A percentile compares a stretch with the other conserved stretches of the same genome.
phyloP scores from a whole-genome alignment of 805 yeast genomes.

The Lachancea lanzarotensis region DNA sequence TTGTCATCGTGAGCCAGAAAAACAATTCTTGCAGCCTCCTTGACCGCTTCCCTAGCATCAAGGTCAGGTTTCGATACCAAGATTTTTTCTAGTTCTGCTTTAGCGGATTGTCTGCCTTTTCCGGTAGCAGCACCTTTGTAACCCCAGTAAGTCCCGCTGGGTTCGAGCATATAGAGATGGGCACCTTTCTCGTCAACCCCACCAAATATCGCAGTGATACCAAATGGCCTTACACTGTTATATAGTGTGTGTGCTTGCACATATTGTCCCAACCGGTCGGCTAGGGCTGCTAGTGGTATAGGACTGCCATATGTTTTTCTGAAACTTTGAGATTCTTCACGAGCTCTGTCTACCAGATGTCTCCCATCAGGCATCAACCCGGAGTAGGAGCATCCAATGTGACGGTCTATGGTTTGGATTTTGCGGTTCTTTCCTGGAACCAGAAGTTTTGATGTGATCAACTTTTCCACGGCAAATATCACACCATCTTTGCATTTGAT shows the following conservation, averaged over 20 bases:
- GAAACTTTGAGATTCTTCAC: slow-evolving; percentile 83
- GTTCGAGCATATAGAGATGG: slow-evolving; percentile 94
- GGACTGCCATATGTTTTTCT: slow-evolving; percentile 69
- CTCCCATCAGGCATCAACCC: slow-evolving; percentile 97
- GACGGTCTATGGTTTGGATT: slow-evolving; percentile 89
- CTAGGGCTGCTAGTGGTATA: slow-evolving; percentile 72
- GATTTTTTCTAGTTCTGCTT: slow-evolving; percentile 89
- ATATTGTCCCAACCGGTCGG: slow-evolving; percentile 82
- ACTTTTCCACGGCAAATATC: slow-evolving; percentile 95
- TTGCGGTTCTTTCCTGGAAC: slow-evolving; percentile 86
- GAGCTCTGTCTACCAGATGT: slow-evolving; percentile 82
- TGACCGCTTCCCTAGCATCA: slow-evolving; percentile 75
- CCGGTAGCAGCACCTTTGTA: slow-evolving; percentile 97
- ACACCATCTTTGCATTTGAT: slow-evolving; percentile 88
- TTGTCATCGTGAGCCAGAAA: slow-evolving; percentile 95
- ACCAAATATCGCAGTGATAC: slow-evolving; percentile 86
- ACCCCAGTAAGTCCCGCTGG: slow-evolving; percentile 97
- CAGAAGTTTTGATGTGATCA: slow-evolving; percentile 75
- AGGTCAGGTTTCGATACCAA: slow-evolving; percentile 35
- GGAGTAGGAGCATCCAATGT: slow-evolving; percentile 89
- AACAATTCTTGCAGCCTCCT: slow-evolving; percentile 89
- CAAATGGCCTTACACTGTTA: slow-evolving; percentile 97
- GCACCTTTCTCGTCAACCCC: slow-evolving; percentile 89
- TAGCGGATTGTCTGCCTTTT: slow-evolving; percentile 97
- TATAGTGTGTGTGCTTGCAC: slow-evolving; percentile 94